phyloP scores from a whole-genome alignment of 2,329 filamentous ascomycete species.

The Pseudonectria foliicola region DNA sequence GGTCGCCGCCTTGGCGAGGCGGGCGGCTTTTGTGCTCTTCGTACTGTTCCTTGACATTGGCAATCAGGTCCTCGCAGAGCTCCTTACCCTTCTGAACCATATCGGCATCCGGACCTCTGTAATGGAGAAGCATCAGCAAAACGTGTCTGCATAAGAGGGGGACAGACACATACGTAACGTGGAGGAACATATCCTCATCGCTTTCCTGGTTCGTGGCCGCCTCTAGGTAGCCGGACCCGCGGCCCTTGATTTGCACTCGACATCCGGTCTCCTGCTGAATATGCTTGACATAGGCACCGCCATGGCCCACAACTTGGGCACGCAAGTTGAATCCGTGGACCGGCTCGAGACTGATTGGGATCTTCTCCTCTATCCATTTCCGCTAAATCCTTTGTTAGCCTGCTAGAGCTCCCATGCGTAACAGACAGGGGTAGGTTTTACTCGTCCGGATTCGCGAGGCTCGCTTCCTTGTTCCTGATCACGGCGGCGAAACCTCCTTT shows the following conservation, averaged over 20 bases:
- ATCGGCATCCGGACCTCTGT: conserved; percentile 74
- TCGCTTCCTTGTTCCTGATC: conserved; percentile 71
- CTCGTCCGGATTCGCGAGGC: conserved; percentile 82
- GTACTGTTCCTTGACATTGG: conserved; percentile 82
- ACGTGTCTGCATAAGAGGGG: background rate
- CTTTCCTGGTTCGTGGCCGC: conserved; percentile 81
- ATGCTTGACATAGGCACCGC: conserved; percentile 93
- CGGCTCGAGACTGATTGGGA: conserved; percentile 83
- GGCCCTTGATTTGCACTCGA: conserved; percentile 96
- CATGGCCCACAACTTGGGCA: conserved; percentile 90
- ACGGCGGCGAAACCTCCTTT: conserved; percentile 80
- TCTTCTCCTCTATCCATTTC: conserved; percentile 98
- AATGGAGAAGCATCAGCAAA: conserved; percentile 24
- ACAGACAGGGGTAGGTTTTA: conserved; percentile 37
- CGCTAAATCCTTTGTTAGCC: conserved; percentile 47
- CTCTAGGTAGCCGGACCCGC: conserved; percentile 90
- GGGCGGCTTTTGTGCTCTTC: conserved; percentile 83
- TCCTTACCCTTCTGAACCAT: conserved; percentile 84
- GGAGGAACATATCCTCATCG: conserved; percentile 93
- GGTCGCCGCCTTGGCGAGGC: conserved; percentile 53
- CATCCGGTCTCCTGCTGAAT: conserved; percentile 94
- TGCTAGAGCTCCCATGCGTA: conserved; percentile 1
- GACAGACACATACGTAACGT: conserved; percentile 68
- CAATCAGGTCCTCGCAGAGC: conserved; percentile 80
- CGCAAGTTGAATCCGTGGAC: conserved; percentile 92